Percentiles rank a stretch among this genome's conserved stretches.
Conservation (phyloP, 768 basidiomycete genomes). For the Lactarius deliciosus region DNA sequence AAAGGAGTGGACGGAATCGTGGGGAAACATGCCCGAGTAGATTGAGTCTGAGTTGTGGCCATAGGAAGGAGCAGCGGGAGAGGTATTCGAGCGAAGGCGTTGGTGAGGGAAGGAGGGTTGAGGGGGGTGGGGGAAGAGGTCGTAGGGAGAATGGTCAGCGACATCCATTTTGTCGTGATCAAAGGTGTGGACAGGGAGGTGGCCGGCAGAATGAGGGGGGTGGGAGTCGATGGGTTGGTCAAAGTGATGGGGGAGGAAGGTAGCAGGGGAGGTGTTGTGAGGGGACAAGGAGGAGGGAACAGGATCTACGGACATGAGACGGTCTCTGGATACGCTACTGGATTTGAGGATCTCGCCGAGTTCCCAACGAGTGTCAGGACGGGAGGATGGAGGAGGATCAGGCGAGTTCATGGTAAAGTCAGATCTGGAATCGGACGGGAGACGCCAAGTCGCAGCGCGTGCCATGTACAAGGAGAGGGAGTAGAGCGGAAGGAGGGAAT, state of each 20-base stretch:
- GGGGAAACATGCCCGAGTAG: conserved; percentile 59
- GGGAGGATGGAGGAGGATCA: conserved; percentile 40
- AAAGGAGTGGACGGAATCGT: conserved; percentile 60
- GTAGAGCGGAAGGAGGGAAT: conserved; percentile 19
- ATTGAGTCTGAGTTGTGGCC: conserved; percentile 54
- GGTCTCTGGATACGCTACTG: conserved; percentile 39
- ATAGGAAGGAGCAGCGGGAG: conserved; percentile 61
- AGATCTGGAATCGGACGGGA: conserved; percentile 30
- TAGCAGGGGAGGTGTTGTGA: conserved; percentile 50
- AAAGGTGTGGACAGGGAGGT: conserved; percentile 43
- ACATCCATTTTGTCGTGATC: conserved; percentile 55
- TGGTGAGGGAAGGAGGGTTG: conserved; percentile 48
- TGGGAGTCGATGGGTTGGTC: conserved; percentile 36
- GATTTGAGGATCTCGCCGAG: conserved; percentile 48
- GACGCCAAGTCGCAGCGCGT: conserved; percentile 27
- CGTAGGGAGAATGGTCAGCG: conserved; percentile 59
- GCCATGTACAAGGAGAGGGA: conserved; percentile 15
- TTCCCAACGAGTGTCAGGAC: conserved; percentile 41
- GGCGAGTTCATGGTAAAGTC: conserved; percentile 27
- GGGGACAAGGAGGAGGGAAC: conserved; percentile 44
- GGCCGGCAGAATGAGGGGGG: conserved; percentile 37
- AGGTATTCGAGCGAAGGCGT: conserved; percentile 71
- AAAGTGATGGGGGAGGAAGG: conserved; percentile 49
- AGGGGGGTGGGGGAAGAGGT: conserved; percentile 54
- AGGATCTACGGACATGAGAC: conserved; percentile 45